Evolutionary conservation across 2,329 filamentous ascomycete genomes (phyloP), one percentile per base, ranked within the genome.

Genomic region (Phialophora tarda): DNA sequence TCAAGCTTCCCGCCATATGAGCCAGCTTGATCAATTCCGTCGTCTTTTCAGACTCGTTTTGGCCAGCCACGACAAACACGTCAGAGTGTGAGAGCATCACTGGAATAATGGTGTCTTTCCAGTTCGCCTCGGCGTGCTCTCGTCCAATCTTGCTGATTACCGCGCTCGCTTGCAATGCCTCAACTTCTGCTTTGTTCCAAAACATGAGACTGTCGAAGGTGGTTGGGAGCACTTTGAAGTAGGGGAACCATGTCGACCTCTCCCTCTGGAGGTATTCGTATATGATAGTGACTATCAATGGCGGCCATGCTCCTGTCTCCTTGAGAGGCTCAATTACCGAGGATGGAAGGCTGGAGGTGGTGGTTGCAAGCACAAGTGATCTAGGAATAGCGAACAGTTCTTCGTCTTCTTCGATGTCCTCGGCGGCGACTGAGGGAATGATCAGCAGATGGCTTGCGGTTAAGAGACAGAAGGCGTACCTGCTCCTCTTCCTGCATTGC

Each of bases 131-230:
- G 2, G 92, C 92, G 62, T 86, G 83, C 4, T 85, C 81, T 58
- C 87, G 91, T 56, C 92, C 93, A 69, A 97, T 90, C 76, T 93
- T 94, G 68, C 85, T 79, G 2, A 88, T 77, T n/a, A 95, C 86
- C 0, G 91, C 86, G 74, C 91, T 93, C 21, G 89, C 91, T 78
- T 94, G 89, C 8, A 97, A 85, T 73, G 89, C 83, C 0, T 81
- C 79, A 2, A 97, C 82, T 76, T 97, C 92, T 0, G 82, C 79
- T 0, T 84, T 81, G 1, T 85, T 82, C 93, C 93, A 97, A 79
- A 93, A 97, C 91, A 97, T 97, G 70, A 94, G 85, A 1, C 92
- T 96, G 76, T 95, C 87, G 74, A 97, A 97, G 61, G 76, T 75
- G 23, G 66, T 66, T 2, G 92, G 92, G 4, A 97, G 83, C 23